These are phyloP conservation scores for Trichoderma breve DNA, from an alignment of 2,329 filamentous ascomycete genomes.

Conservation along the genomic window DNA sequence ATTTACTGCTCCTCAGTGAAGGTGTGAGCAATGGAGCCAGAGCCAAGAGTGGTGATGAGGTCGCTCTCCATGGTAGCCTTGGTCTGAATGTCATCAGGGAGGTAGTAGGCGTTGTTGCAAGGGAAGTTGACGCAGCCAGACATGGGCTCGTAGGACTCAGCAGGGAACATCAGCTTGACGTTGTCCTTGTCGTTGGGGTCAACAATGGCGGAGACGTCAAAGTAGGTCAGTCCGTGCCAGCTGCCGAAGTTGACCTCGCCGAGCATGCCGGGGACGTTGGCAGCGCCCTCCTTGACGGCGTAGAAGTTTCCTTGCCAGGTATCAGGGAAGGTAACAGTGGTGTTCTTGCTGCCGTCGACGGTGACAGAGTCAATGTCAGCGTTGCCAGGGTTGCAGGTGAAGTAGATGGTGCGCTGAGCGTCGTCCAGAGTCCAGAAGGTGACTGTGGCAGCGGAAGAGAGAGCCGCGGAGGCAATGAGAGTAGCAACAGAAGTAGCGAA, in stretches of 20 bases:
- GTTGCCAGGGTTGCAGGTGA: conserved; percentile 45
- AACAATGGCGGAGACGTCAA: conserved; percentile 59
- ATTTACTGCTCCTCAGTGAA: conserved; percentile 23
- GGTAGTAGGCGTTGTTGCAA: conserved; percentile 55
- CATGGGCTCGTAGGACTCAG: conserved; percentile 34
- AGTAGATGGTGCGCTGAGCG: conserved; percentile 48
- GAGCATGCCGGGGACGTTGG: conserved; percentile 49
- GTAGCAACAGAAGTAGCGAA: conserved; percentile 48
- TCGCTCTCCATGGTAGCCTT: conserved; percentile 48
- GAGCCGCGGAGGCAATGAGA: conserved; percentile 42
- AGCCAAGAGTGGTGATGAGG: conserved; percentile 52
- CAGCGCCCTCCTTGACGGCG: conserved; percentile 45
- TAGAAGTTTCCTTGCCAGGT: conserved; percentile 52
- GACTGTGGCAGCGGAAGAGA: conserved; percentile 48
- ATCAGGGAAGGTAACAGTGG: conserved; percentile 43
- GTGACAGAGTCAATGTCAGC: conserved; percentile 38
- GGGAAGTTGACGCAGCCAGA: conserved; percentile 54
- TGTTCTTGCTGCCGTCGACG: conserved; percentile 39
- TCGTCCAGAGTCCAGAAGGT: conserved; percentile 60
- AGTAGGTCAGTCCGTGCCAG: conserved; percentile 51
- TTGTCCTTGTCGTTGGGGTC: conserved; percentile 48
- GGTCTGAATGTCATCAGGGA: conserved; percentile 55
- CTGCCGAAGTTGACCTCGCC: conserved; percentile 52
- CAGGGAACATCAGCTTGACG: conserved; percentile 56
- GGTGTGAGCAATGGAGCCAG: conserved; percentile 29